Evolutionary conservation across 495 filamentous ascomycete species (phyloP).

Genomic region (Neurospora sp.): DNA sequence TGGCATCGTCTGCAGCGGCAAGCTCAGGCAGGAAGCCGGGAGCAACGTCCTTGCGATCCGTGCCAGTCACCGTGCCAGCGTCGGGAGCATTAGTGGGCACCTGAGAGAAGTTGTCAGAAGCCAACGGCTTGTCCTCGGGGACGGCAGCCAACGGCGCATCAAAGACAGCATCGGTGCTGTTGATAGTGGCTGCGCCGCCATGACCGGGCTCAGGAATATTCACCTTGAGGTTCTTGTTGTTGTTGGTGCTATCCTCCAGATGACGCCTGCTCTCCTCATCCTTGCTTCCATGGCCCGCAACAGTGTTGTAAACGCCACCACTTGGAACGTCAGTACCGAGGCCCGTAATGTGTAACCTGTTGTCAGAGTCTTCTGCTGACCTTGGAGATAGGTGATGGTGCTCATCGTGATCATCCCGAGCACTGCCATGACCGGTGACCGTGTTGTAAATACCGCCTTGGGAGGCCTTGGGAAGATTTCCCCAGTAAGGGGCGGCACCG

Average conservation of each 20-base stretch:
- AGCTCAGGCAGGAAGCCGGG: constrained; percentile 4
- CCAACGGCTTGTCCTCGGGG: constrained; percentile 1
- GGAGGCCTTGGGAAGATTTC: constrained; percentile 23
- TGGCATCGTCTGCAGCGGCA: background rate
- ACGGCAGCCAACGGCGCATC: constrained; percentile 8
- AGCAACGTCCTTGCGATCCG: background rate
- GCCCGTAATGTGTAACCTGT: constrained; percentile 13
- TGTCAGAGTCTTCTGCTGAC: constrained; percentile 5
- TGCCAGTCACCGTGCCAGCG: background rate
- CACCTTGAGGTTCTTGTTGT: background rate
- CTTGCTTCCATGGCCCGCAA: constrained; percentile 16
- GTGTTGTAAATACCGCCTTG: constrained; percentile 29
- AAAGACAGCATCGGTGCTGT: background rate
- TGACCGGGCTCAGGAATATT: background rate
- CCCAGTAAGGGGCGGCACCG: constrained; percentile 27
- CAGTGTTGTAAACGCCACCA: constrained; percentile 19
- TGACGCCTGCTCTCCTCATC: constrained; percentile 15
- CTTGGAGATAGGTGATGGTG: constrained; percentile 16
- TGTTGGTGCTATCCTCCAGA: background rate
- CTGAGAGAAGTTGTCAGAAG: background rate
- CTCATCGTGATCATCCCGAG: constrained; percentile 21
- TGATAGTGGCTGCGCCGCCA: background rate
- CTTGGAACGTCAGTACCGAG: constrained; percentile 7
- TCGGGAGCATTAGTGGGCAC: background rate
- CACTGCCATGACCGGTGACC: constrained; percentile 32